phyloP scores from a whole-genome alignment of 2,329 filamentous ascomycete species.

The Hyphodiscus sp. region DNA sequence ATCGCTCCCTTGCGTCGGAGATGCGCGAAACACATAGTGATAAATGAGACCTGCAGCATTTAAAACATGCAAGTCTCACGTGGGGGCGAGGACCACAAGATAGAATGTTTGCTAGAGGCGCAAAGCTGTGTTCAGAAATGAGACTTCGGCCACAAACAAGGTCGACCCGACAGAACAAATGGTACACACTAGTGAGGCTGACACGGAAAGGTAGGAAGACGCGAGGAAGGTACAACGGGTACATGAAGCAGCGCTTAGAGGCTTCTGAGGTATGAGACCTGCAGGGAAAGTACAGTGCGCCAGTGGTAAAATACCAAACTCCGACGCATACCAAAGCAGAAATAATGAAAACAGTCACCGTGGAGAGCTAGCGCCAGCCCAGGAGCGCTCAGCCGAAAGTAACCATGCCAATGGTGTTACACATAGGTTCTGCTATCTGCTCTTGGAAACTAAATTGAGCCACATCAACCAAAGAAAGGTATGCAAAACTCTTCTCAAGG shows the following conservation, averaged over 20 bases:
- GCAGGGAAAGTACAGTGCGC: too few relatives aligned
- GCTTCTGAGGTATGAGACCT: too few relatives aligned
- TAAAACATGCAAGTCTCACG: background rate
- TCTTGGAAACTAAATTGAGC: background rate
- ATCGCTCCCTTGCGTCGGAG: background rate
- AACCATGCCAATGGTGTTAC: background rate
- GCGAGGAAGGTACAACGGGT: background rate
- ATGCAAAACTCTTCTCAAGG: background rate
- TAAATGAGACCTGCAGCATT: background rate
- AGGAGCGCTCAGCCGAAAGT: background rate
- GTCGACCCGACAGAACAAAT: too few relatives aligned
- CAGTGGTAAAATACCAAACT: too few relatives aligned
- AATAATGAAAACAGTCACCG: background rate
- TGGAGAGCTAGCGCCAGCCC: background rate
- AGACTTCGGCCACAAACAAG: background rate
- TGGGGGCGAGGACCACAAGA: background rate
- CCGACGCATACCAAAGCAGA: background rate
- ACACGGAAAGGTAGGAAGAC: background rate
- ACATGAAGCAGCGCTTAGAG: too few relatives aligned
- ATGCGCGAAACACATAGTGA: background rate
- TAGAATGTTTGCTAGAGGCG: background rate
- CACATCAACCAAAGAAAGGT: background rate
- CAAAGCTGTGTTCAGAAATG: background rate
- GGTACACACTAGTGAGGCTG: background rate
- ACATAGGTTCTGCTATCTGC: background rate